Percentiles rank a stretch among this genome's conserved stretches.
These are phyloP conservation scores for Aspergillus unguis DNA, from an alignment of 2,329 filamentous ascomycete genomes.

Conservation along the genomic window DNA sequence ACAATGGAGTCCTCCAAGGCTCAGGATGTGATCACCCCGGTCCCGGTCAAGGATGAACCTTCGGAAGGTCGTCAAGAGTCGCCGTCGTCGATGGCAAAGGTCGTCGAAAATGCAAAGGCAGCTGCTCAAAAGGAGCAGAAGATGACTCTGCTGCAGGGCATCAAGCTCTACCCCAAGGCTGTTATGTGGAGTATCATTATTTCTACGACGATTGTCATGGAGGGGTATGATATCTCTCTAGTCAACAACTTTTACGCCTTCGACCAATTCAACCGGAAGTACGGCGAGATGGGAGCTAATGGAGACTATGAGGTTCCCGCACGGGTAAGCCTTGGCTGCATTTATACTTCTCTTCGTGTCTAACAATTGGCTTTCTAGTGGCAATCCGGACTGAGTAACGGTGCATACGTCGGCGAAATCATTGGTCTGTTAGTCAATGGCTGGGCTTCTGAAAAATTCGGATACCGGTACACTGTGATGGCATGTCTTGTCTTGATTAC, in stretches of 20 bases:
- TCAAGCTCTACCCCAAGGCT: slow-evolving; percentile 82
- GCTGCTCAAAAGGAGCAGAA: slow-evolving; percentile 52
- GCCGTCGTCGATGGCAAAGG: slow-evolving; percentile 27
- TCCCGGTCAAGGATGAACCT: slow-evolving; percentile 18
- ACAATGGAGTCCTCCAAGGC: slow-evolving; percentile 30
- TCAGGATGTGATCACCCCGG: slow-evolving; percentile 28
- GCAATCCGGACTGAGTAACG: slow-evolving; percentile 47
- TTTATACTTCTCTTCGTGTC: neutral
- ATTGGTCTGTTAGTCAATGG: slow-evolving; percentile 53
- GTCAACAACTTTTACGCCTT: slow-evolving; percentile 73
- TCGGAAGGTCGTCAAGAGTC: slow-evolving; percentile 19
- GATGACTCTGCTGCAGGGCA: slow-evolving; percentile 72
- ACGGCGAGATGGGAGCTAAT: slow-evolving; percentile 32
- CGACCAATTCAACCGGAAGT: slow-evolving; percentile 41
- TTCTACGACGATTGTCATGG: slow-evolving; percentile 89
- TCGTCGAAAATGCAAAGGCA: slow-evolving; percentile 41
- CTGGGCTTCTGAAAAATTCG: slow-evolving; percentile 50
- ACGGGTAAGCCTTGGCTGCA: slow-evolving; percentile 27
- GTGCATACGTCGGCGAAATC: slow-evolving; percentile 45
- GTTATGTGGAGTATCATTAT: slow-evolving; percentile 80
- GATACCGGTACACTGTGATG: slow-evolving; percentile 52
- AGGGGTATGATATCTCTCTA: slow-evolving; percentile 79
- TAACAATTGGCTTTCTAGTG: slow-evolving; percentile 30
- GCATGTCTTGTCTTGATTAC: slow-evolving; percentile 45
- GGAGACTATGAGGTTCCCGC: slow-evolving; percentile 41